Evolutionary conservation across 805 yeast genomes (phyloP).

Genomic region (Saccharomycopsis capsularis): DNA sequence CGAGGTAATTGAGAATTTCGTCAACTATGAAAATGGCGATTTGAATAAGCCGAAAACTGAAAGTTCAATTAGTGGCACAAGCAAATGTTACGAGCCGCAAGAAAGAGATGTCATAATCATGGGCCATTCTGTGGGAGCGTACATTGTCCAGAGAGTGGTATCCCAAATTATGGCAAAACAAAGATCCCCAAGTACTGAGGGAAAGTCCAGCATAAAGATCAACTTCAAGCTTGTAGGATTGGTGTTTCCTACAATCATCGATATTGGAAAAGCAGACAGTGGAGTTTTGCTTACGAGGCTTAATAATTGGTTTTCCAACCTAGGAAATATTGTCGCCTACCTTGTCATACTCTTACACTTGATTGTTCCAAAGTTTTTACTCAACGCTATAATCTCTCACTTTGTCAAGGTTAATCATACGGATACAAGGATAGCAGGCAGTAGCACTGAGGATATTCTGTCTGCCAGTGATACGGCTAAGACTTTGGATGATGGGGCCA

Average conservation of each 20-base stretch:
- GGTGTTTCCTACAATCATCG: conserved; percentile 63
- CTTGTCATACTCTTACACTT: conserved; percentile 22
- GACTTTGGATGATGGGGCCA: not conserved
- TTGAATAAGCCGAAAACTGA: conserved; percentile 4
- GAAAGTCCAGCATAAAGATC: not conserved
- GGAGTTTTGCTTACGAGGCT: conserved; percentile 31
- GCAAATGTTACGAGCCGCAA: conserved; percentile 12
- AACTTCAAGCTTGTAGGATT: conserved; percentile 44
- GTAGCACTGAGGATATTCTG: not conserved
- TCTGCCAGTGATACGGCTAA: not conserved
- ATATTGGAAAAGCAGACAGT: conserved; percentile 43
- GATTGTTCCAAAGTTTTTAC: conserved; percentile 4
- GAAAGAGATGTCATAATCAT: conserved; percentile 38
- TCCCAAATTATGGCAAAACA: conserved; percentile 23
- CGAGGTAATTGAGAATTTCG: conserved; percentile 37
- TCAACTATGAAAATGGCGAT: conserved; percentile 23
- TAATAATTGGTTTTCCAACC: conserved; percentile 24
- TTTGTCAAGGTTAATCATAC: conserved; percentile 1
- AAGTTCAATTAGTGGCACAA: not conserved
- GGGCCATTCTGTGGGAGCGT: conserved; percentile 72
- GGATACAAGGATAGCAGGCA: not conserved
- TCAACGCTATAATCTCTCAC: not conserved
- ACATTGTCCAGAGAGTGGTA: conserved; percentile 49
- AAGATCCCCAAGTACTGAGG: not conserved
- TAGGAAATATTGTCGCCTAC: conserved; percentile 30